A percentile compares a stretch with the other conserved stretches of the same genome.
Evolutionary conservation across 2,329 filamentous ascomycete genomes (phyloP).

Genomic region (Fusarium praegraminearum): DNA sequence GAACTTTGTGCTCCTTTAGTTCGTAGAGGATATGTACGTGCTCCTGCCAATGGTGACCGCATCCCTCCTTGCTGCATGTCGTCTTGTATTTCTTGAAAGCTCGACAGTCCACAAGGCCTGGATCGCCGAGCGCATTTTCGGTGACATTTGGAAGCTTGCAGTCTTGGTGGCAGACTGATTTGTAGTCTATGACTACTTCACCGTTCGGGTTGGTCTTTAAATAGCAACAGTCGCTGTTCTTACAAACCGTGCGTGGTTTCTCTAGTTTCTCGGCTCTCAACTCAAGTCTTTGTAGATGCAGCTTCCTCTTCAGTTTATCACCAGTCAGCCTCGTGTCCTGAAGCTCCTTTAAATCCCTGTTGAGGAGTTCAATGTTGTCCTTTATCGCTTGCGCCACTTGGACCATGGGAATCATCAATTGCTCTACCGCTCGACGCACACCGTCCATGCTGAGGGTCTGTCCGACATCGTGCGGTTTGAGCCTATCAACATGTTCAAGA

Average conservation of each 20-base stretch:
- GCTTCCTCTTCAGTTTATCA: neutral
- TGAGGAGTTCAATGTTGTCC: constrained; percentile 7
- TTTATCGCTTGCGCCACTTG: constrained; percentile 20
- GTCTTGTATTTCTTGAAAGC: constrained; percentile 5
- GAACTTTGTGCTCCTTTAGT: neutral
- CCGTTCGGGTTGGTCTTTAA: constrained; percentile 7
- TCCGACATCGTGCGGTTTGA: constrained; percentile 31
- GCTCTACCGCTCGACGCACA: constrained; percentile 6
- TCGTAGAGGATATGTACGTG: constrained; percentile 33
- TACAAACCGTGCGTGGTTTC: constrained; percentile 30
- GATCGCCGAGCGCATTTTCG: neutral
- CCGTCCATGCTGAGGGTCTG: constrained; percentile 40
- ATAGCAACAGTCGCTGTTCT: constrained; percentile 18
- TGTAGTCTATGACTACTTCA: constrained; percentile 19
- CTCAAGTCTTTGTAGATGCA: constrained; percentile 10
- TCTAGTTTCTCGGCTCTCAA: constrained; percentile 4
- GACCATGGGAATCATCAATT: constrained; percentile 37
- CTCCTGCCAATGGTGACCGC: constrained; percentile 20
- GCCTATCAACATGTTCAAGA: neutral
- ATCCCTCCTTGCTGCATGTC: neutral
- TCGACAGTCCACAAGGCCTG: constrained; percentile 1
- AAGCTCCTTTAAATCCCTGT: constrained; percentile 10
- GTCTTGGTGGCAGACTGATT: constrained; percentile 23
- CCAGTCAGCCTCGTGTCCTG: neutral
- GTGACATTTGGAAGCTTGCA: constrained; percentile 27